phyloP scores from a whole-genome alignment of 1,139 yeast species.

The Meyerozyma elateridarum region DNA sequence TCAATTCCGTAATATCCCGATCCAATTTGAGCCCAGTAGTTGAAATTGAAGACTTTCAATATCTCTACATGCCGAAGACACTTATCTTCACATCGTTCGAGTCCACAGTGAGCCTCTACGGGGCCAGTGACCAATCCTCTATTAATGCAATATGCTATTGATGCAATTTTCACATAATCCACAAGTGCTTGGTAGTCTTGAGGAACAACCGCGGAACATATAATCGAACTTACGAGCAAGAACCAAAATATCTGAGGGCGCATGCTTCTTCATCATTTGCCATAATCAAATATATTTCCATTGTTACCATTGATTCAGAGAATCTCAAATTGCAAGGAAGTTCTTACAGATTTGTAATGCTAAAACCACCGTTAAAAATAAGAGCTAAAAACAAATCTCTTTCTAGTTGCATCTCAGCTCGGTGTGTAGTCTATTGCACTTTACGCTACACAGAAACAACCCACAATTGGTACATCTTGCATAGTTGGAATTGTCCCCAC shows the following conservation, averaged over 20 bases:
- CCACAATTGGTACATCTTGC: constrained; percentile 41
- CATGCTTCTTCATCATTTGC: no score
- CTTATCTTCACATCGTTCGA: constrained; percentile 8
- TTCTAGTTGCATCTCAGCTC: constrained; percentile 39
- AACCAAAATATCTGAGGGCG: no score
- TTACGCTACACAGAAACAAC: constrained; percentile 38
- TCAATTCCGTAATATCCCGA: constrained; percentile 50
- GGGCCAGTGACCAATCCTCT: constrained; percentile 25
- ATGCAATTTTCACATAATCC: constrained; percentile 32
- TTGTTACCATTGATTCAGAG: no score
- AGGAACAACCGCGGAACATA: not conserved
- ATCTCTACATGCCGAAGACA: constrained; percentile 23
- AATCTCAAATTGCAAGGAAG: no score
- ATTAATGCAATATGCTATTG: constrained; percentile 37
- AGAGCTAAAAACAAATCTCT: no score
- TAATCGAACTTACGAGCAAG: no score
- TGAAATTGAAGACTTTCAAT: constrained; percentile 33
- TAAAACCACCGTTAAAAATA: no score
- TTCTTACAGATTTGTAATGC: no score
- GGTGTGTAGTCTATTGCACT: constrained; percentile 37
- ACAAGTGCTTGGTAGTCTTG: constrained; percentile 26
- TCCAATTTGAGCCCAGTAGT: constrained; percentile 43
- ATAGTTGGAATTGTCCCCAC: constrained; percentile 37
- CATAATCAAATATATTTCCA: no score
- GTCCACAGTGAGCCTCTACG: constrained; percentile 8